Percentiles rank a stretch among this genome's conserved stretches.
Evolutionary conservation across 108 stramenopile genomes (phyloP).

Genomic region (Pseudonitzschia pungens): DNA sequence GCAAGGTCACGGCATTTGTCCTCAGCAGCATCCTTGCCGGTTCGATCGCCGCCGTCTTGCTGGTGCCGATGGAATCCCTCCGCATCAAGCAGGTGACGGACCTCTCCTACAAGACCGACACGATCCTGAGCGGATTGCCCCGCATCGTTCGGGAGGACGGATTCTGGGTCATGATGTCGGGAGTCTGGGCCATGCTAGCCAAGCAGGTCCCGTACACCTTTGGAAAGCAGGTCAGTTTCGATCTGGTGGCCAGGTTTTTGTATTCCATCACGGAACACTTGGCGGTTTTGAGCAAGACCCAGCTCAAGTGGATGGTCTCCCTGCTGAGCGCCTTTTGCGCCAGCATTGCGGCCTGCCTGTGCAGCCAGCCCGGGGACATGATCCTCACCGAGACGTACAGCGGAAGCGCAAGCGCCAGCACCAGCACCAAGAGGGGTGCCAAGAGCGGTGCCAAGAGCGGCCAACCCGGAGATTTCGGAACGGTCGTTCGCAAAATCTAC

Average conservation of each 20-base stretch:
- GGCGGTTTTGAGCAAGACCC: neutral
- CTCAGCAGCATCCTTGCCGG: slow-evolving; percentile 84
- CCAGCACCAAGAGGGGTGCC: no score
- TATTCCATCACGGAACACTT: slow-evolving; percentile 35
- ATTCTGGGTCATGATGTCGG: slow-evolving; percentile 63
- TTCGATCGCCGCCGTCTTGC: slow-evolving; percentile 80
- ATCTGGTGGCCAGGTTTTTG: slow-evolving; percentile 69
- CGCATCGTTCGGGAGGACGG: slow-evolving; percentile 71
- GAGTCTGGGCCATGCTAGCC: slow-evolving; percentile 88
- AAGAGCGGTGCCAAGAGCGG: no score
- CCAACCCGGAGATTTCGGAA: slow-evolving; percentile 17
- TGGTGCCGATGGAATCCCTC: slow-evolving; percentile 90
- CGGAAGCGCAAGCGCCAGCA: slow-evolving; percentile 9
- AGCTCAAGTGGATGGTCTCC: slow-evolving; percentile 67
- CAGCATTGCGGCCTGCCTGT: slow-evolving; percentile 83
- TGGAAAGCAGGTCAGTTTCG: slow-evolving; percentile 90
- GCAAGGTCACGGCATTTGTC: slow-evolving; percentile 54
- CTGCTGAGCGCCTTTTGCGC: slow-evolving; percentile 71
- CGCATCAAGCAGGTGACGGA: slow-evolving; percentile 92
- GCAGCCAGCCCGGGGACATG: slow-evolving; percentile 95
- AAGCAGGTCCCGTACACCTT: slow-evolving; percentile 97
- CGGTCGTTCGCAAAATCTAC: slow-evolving; percentile 34
- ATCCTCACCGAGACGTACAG: slow-evolving; percentile 86
- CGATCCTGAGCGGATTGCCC: slow-evolving; percentile 60
- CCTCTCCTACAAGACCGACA: slow-evolving; percentile 55